Evolutionary conservation across 257 asterid genomes (phyloP).

Genomic region (Osmanthus fragrans): DNA sequence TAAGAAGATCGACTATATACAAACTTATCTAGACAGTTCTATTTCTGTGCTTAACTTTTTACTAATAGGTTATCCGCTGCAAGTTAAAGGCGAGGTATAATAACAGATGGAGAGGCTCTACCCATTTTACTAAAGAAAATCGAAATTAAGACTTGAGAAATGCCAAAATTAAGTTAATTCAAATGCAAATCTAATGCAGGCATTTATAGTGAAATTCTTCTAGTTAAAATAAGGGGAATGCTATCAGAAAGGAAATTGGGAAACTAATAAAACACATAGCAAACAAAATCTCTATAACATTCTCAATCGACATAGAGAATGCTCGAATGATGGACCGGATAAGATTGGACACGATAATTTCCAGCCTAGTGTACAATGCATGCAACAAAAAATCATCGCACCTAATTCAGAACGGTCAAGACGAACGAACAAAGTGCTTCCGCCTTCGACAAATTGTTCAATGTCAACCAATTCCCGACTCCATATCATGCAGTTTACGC

Average conservation of each 20-base stretch:
- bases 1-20: neutral
- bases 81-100: no score
- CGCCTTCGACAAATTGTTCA: slow-evolving; percentile 51
- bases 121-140: neutral
- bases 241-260: no score
- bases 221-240: no score
- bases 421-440: slow-evolving; percentile 54
- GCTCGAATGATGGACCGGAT: neutral
- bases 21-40: neutral
- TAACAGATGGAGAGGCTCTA: neutral
- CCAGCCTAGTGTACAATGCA: neutral
- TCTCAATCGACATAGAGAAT: neutral
- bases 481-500: slow-evolving; percentile 77
- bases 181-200: neutral
- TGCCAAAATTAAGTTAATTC: neutral
- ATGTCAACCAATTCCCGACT: slow-evolving; percentile 55
- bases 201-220: neutral
- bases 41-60: neutral
- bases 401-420: slow-evolving; percentile 62
- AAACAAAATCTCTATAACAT: neutral
- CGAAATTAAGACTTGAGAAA: neutral
- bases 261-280: no score
- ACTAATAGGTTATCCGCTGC: neutral
- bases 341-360: no score
- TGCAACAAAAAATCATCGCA: slow-evolving; percentile 8